These are phyloP conservation scores for Fusarium algeriense DNA, from an alignment of 2,329 filamentous ascomycete species.

Conservation along the genomic window DNA sequence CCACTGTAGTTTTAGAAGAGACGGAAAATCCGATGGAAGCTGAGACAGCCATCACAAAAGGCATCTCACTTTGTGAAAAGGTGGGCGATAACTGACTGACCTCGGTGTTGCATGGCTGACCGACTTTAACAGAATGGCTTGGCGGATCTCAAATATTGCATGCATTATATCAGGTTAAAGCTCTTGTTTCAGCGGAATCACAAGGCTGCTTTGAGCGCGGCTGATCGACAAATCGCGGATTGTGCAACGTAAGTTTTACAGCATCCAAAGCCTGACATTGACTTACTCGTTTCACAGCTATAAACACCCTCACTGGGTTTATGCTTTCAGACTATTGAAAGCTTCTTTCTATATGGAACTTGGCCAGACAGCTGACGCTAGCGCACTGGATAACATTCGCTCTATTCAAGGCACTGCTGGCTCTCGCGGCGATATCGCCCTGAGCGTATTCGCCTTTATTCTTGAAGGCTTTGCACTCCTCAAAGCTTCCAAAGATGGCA, in stretches of 20 bases:
- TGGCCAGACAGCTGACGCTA: constrained; percentile 69
- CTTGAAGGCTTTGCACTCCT: constrained; percentile 79
- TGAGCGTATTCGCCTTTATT: constrained; percentile 74
- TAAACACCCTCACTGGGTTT: constrained; percentile 78
- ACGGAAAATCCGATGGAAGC: constrained; percentile 81
- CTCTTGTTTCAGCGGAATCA: constrained; percentile 77
- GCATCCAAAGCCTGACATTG: not conserved
- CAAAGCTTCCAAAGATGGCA: constrained; percentile 72
- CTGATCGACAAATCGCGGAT: constrained; percentile 77
- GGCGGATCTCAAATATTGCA: constrained; percentile 78
- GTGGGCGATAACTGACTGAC: constrained; percentile 52
- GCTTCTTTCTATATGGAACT: constrained; percentile 75
- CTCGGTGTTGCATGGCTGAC: constrained; percentile 44
- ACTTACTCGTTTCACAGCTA: constrained; percentile 58
- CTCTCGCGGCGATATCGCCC: constrained; percentile 70
- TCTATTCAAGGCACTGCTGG: constrained; percentile 71
- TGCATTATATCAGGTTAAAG: constrained; percentile 79
- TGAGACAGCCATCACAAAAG: constrained; percentile 78
- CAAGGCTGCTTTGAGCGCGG: constrained; percentile 78
- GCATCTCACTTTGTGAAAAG: constrained; percentile 76
- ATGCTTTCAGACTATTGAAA: constrained; percentile 81
- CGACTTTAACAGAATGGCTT: constrained; percentile 52
- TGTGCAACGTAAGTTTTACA: constrained; percentile 68
- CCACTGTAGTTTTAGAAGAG: constrained; percentile 77
- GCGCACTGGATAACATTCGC: constrained; percentile 76